phyloP scores from a whole-genome alignment of 2,329 filamentous ascomycete genomes.

The Gaeumannomyces tritici region DNA sequence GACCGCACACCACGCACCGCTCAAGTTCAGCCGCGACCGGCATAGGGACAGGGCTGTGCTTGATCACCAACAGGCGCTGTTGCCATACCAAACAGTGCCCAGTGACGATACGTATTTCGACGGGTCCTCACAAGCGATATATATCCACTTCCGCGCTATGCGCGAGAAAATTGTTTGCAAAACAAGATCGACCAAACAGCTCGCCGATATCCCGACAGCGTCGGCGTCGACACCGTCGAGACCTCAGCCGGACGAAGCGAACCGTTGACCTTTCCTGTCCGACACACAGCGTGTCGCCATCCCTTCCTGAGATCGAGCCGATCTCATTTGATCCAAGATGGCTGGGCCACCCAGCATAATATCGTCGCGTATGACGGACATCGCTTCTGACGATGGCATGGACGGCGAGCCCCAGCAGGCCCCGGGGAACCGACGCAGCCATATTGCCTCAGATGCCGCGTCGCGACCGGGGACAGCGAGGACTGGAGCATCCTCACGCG shows the following conservation, averaged over 20 bases:
- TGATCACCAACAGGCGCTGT: neutral
- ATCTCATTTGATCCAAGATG: conserved; percentile 19
- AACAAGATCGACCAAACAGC: neutral
- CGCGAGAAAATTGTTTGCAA: neutral
- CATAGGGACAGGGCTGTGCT: neutral
- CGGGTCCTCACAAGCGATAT: neutral
- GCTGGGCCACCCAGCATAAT: conserved; percentile 54
- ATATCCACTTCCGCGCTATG: neutral
- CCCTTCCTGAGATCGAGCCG: neutral
- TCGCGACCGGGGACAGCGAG: conserved; percentile 46
- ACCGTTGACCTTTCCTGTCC: neutral
- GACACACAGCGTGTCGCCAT: neutral
- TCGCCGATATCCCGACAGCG: neutral
- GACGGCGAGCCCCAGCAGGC: conserved; percentile 24
- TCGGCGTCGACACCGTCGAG: neutral
- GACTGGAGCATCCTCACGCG: conserved; percentile 39
- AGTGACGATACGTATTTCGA: neutral
- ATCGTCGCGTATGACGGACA: conserved; percentile 63
- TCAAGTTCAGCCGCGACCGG: neutral
- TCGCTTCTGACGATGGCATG: conserved; percentile 46
- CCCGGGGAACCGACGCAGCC: conserved; percentile 23
- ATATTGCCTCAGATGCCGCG: conserved; percentile 28
- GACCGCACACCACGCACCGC: too few species aligned
- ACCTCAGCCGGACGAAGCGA: neutral
- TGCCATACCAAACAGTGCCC: neutral